Evolutionary conservation across 495 filamentous ascomycete species (phyloP), one percentile per base, ranked within the genome.

Genomic region (Extremus antarcticus): DNA sequence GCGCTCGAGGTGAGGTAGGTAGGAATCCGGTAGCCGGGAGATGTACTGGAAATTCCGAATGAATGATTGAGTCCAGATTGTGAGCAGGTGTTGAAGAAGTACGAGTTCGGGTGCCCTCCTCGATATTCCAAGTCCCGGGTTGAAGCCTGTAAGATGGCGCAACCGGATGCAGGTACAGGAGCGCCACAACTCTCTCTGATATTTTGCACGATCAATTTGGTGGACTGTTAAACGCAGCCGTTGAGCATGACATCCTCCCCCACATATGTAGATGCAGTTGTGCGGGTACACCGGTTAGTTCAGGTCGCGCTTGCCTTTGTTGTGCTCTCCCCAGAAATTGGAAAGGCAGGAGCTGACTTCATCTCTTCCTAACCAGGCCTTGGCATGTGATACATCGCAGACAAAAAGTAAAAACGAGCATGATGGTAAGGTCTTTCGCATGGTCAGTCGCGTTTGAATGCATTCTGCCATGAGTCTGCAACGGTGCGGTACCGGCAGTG

Each of bases 291-390:
- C 29, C 8, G n/a, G 41, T 45, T 7, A 45, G 41, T 45, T 4
- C 13, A 7, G 4, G 19, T 25, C 20, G 10, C 46, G 46, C 23
- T 48, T 48, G 19, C 23, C 41, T n/a, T n/a, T 45, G 41, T n/a
- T 21, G 41, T 45, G 16, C 8, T 4, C 41, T 7, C 8, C 41
- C 7, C 17, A n/a, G 17, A 21, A 7, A 22, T 23, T 25, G 9
- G 46, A 4, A 17, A 25, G 23, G 46, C 3, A 48, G 13, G 46
- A 23, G 46, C 46, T 25, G 46, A 48, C 25, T 66, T 66, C 52
- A 62, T 58, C 0, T 60, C 53, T 47, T 64, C 61, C 10, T 59
- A 57, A 24, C 55, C 61, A 13, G 61, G 61, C 0, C 59, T 55
- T 49, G 64, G 64, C 17, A 49, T 48, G 46, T 48, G 46, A 48